A percentile compares a stretch with the other conserved stretches of the same genome.
Conservation (phyloP, 108 stramenopile genomes). For the Aurantiochytrium sp. region DNA sequence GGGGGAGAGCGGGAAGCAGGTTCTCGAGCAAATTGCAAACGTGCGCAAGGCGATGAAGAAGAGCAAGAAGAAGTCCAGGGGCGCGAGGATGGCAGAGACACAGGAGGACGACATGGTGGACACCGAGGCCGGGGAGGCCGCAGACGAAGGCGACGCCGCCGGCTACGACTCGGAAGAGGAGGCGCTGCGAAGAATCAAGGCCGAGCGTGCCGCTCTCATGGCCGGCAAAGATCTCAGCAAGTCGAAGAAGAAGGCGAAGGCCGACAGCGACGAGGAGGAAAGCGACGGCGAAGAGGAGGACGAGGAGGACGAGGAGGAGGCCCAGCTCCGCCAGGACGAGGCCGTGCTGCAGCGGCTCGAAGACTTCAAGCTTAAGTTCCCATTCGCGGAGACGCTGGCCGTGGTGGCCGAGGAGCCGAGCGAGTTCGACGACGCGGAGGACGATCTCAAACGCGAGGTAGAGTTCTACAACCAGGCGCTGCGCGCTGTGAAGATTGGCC, state of each 20-base stretch:
- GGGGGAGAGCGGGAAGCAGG: not conserved
- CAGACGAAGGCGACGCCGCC: not conserved
- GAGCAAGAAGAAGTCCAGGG: not conserved
- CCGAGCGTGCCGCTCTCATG: not conserved
- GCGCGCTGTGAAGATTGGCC: constrained; percentile 70
- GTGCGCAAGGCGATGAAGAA: constrained; percentile 23
- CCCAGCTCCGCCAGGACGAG: not conserved
- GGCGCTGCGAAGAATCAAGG: not conserved
- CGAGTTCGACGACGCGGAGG: constrained; percentile 73
- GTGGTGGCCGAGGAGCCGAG: constrained; percentile 36
- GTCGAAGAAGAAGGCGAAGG: not conserved
- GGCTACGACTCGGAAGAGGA: constrained; percentile 33
- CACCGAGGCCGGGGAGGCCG: not conserved
- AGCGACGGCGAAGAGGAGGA: constrained; percentile 24
- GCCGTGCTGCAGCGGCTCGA: constrained; percentile 42
- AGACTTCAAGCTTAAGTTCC: constrained; percentile 40
- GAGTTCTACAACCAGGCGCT: constrained; percentile 87
- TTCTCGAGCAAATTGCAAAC: not conserved
- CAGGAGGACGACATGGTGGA: too few species aligned
- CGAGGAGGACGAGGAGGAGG: constrained; percentile 35
- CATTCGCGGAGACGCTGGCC: constrained; percentile 56
- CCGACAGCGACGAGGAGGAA: not conserved
- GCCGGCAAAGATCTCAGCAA: not conserved
- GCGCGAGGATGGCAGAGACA: not conserved
- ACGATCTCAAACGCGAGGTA: constrained; percentile 93